Base-by-base conservation (phyloP, 192 early-diverging fungal genomes). In the Rhizoclosmatium globosum region DNA sequence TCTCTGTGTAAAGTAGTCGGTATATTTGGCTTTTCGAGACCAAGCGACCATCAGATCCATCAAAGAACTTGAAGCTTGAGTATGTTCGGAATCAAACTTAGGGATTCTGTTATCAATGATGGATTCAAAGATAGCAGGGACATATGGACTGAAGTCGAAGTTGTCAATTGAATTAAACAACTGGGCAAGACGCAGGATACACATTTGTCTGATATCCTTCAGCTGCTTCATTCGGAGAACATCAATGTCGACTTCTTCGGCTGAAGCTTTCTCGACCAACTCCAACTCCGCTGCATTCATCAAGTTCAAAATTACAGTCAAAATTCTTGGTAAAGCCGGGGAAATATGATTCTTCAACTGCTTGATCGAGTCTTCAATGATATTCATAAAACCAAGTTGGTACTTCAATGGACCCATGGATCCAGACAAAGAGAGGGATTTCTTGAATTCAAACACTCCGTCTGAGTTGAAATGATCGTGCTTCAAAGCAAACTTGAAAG, bases 11-110 rank as follows among this genome's bases (percentile, higher is more conserved):
- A 98, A 85, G 80, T 89, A 98, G 0, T 79, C 4, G 0, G 91
- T 81, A 83, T 96, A 96, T 3, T 84, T 75, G 31, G 82, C 81
- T 42, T 88, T 84, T 47, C 87, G 84, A 4, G 95, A 85, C 97
- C 97, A 99, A 2, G 90, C 84, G 6, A 82, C 75, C 46, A 99
- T 85, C 48, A 99, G 82, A 70, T 91, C 87, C 84, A 98, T 84
- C 38, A 97, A 81, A 0, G 92, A 86, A 1, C 93, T 95, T 2
- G 95, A 90, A 53, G 92, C 89, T 82, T 99, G 97, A 3, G 96
- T 96, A 79, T 95, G 96, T 80, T 99, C 98, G 19, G 79, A 78
- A 42, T 85, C 87, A 31, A 99, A 87, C 17, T 83, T 89, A 39
- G 88, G 82, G 17, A 99, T 81, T 38, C 95, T 90, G 13, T 89